Percentiles rank a stretch among this genome's conserved stretches.
Evolutionary conservation across 768 basidiomycete genomes (phyloP).

Genomic region (Lentinula boryana): DNA sequence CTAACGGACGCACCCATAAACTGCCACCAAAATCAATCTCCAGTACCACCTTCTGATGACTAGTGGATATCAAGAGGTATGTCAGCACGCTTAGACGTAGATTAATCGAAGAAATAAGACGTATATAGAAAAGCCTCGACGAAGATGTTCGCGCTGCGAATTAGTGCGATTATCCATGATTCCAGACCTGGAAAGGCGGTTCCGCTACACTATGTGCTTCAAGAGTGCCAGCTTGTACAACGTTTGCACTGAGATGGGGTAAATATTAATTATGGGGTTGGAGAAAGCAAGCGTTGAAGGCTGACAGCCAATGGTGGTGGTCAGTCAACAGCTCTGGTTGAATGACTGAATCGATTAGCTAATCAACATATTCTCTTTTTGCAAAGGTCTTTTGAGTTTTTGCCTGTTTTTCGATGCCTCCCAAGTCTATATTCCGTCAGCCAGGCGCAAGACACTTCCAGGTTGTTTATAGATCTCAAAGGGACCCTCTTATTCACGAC

Average conservation of each 20-base stretch:
- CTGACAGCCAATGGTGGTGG: constrained; percentile 13
- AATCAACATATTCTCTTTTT: constrained; percentile 10
- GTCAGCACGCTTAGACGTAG: constrained; percentile 29
- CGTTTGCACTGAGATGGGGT: neutral
- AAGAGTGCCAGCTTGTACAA: constrained; percentile 7
- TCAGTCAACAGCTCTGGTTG: constrained; percentile 14
- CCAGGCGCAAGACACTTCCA: constrained; percentile 93
- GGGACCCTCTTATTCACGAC: constrained; percentile 94
- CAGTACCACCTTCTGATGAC: constrained; percentile 92
- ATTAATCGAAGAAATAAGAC: constrained; percentile 36
- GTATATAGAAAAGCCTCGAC: constrained; percentile 89
- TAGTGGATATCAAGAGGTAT: constrained; percentile 59
- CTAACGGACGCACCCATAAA: constrained; percentile 58
- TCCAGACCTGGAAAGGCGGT: constrained; percentile 8
- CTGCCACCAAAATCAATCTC: constrained; percentile 90
- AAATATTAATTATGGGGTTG: neutral
- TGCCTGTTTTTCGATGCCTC: constrained; percentile 42
- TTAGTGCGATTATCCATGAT: constrained; percentile 43
- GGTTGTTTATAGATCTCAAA: constrained; percentile 92
- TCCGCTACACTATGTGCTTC: neutral
- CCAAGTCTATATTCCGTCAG: constrained; percentile 84
- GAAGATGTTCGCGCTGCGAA: constrained; percentile 73
- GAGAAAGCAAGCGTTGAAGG: constrained; percentile 11
- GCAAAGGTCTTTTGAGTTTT: neutral
- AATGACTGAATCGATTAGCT: constrained; percentile 19